Percentiles rank a stretch among this genome's conserved stretches.
These are phyloP conservation scores for Penicillium sp. DNA, from an alignment of 2,329 filamentous ascomycete species.

Conservation along the genomic window DNA sequence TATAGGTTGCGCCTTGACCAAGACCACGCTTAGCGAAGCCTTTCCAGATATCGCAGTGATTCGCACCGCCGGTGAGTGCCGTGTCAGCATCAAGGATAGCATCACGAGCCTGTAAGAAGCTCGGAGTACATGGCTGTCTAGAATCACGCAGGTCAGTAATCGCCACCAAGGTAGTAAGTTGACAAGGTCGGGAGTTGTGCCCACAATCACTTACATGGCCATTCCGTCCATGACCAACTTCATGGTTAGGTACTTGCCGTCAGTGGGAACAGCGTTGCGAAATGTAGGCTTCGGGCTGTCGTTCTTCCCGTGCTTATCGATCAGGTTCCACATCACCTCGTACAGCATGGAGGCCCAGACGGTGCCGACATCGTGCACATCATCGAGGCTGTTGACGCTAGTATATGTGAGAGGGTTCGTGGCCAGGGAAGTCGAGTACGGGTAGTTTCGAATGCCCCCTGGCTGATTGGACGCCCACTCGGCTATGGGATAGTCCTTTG, in stretches of 20 bases:
- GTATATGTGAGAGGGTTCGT: slow-evolving; percentile 1
- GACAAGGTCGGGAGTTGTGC: no score
- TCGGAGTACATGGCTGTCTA: background rate
- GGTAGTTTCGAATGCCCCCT: background rate
- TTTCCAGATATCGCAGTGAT: background rate
- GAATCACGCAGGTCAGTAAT: background rate
- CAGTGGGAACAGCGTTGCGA: background rate
- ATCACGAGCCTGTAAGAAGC: background rate
- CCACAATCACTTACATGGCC: slow-evolving; percentile 1
- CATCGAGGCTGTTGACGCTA: background rate
- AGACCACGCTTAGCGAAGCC: slow-evolving; percentile 3
- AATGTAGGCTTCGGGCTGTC: background rate
- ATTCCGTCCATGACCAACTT: slow-evolving; percentile 2
- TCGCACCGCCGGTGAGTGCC: background rate
- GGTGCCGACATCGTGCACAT: background rate
- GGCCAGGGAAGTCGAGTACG: background rate
- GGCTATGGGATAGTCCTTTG: background rate
- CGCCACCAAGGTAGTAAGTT: no score
- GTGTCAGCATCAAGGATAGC: background rate
- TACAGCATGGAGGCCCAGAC: background rate
- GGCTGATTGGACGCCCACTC: background rate
- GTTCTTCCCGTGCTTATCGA: background rate
- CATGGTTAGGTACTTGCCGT: slow-evolving; percentile 1
- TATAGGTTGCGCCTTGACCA: background rate
- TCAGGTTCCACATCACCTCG: background rate